A percentile compares a stretch with the other conserved stretches of the same genome.
phyloP scores from a whole-genome alignment of 2,329 filamentous ascomycete species.

The Aplosporella prunicola region DNA sequence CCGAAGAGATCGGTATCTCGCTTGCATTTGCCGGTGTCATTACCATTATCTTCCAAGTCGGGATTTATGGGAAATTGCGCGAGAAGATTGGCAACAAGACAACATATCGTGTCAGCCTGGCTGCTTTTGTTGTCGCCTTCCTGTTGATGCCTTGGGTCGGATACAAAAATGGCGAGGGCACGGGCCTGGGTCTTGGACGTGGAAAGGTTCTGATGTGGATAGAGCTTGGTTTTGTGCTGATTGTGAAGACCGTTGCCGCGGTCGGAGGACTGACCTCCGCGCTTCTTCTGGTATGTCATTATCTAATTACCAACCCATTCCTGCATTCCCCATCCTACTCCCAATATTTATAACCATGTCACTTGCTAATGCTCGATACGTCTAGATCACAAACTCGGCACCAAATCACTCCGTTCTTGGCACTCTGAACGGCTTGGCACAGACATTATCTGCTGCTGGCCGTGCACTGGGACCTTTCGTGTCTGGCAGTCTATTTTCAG shows the following conservation, averaged over 20 bases:
- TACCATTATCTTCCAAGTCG: slow-evolving; percentile 84
- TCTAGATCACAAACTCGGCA: slow-evolving; percentile 86
- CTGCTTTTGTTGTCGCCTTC: slow-evolving; percentile 75
- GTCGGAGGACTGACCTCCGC: slow-evolving; percentile 87
- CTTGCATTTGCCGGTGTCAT: slow-evolving; percentile 74
- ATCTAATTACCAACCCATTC: too few relatives aligned
- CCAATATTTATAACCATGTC: too few relatives aligned
- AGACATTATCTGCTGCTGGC: slow-evolving; percentile 85
- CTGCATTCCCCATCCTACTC: neutral
- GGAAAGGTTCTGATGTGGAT: slow-evolving; percentile 65
- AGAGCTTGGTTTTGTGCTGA: slow-evolving; percentile 69
- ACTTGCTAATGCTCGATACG: slow-evolving; percentile 6
- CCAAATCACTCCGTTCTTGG: slow-evolving; percentile 78
- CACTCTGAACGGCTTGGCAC: slow-evolving; percentile 84
- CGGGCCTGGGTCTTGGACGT: slow-evolving; percentile 42
- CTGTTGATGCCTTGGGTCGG: slow-evolving; percentile 83
- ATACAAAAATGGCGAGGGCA: slow-evolving; percentile 52
- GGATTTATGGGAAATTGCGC: slow-evolving; percentile 71
- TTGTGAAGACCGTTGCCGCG: slow-evolving; percentile 82
- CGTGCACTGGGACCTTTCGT: slow-evolving; percentile 82
- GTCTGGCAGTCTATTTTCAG: slow-evolving; percentile 75
- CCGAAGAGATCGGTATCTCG: slow-evolving; percentile 74
- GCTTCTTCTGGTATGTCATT: slow-evolving; percentile 61
- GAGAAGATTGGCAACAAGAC: slow-evolving; percentile 74
- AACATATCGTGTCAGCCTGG: slow-evolving; percentile 69